Conservation (phyloP, 192 early-diverging fungal species). For the Geranomyces variabilis region DNA sequence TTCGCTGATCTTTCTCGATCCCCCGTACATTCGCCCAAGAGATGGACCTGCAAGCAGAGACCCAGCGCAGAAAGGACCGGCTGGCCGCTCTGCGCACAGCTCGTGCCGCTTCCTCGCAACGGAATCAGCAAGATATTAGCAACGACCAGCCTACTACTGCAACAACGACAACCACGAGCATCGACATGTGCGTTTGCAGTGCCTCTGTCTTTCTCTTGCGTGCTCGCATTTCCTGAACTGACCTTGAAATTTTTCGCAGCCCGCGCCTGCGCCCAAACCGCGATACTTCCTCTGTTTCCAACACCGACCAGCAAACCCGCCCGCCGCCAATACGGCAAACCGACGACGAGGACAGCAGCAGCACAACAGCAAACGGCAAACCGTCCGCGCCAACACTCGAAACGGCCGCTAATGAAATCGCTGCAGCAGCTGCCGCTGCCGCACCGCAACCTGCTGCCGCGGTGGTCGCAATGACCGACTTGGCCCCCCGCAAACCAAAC, state of each 20-base stretch:
- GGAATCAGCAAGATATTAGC: constrained; percentile 30
- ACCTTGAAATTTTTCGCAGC: background rate
- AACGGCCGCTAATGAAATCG: constrained; percentile 35
- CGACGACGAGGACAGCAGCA: constrained; percentile 54
- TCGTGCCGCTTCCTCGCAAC: constrained; percentile 16
- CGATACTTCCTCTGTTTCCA: background rate
- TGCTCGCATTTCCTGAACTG: background rate
- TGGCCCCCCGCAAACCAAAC: constrained; percentile 86
- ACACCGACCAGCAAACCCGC: constrained; percentile 23
- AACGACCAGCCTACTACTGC: background rate
- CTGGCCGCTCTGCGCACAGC: constrained; percentile 63
- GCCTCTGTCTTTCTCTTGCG: constrained; percentile 1
- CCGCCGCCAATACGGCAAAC: constrained; percentile 49
- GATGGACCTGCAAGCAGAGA: constrained; percentile 33
- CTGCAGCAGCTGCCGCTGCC: constrained; percentile 57
- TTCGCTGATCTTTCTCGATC: no score
- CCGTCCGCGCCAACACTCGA: constrained; percentile 15
- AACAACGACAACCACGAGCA: constrained; percentile 18
- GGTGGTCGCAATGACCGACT: constrained; percentile 68
- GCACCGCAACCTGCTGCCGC: constrained; percentile 59
- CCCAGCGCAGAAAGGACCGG: constrained; percentile 68
- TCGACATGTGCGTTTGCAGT: background rate
- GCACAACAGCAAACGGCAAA: background rate
- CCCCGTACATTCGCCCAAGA: no score
- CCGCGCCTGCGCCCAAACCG: no score